Evolutionary conservation across 768 basidiomycete species (phyloP), one percentile per base, ranked within the genome.

Genomic region (Calocera viscosa): DNA sequence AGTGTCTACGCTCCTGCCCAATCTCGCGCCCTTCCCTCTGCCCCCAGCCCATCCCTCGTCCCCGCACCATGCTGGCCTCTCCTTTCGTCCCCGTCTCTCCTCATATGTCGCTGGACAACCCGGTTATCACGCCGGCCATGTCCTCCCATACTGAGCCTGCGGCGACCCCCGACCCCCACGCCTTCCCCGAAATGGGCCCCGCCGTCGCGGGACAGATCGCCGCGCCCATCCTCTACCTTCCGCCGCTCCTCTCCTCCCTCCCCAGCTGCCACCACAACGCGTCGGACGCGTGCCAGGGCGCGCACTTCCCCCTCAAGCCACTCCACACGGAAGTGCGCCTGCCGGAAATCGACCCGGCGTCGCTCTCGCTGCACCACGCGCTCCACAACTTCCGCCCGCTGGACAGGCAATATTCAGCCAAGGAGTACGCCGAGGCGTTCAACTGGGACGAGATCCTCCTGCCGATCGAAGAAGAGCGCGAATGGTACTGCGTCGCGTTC

Each of bases 401-500:
- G 78, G 40, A 82, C 79, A 8, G 73, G 73, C 16, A 84, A 35
- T 96, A 95, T 69, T 87, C 91, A 0, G 72, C 68, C 11, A 75
- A 75, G 2, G 79, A 84, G 2, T 98, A 95, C 71, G 77, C 77
- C 1, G 79, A 85, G 30, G 89, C 91, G 1, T 98, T 98, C 80
- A 96, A 96, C 75, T 98, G 94, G 94, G 72, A 75, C 19, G 82
- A 88, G 49, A 78, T 95, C 1, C 73, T 75, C 2, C 80, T 95
- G 16, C 87, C 88, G 1, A 77, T 78, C 64, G 82, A 87, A 1
- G 85, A 89, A 53, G 89, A 90, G 70, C 79, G 90, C 40, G 90
- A 92, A 67, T 96, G 90, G 91, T 97, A 95, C 74, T 86, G 86
- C 68, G 95, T 98, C 12, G 91, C 85, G 17, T 98, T 98, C 76